phyloP scores from a whole-genome alignment of 176 grass and related monocot species.

The Miscanthus lutarioriparius region DNA sequence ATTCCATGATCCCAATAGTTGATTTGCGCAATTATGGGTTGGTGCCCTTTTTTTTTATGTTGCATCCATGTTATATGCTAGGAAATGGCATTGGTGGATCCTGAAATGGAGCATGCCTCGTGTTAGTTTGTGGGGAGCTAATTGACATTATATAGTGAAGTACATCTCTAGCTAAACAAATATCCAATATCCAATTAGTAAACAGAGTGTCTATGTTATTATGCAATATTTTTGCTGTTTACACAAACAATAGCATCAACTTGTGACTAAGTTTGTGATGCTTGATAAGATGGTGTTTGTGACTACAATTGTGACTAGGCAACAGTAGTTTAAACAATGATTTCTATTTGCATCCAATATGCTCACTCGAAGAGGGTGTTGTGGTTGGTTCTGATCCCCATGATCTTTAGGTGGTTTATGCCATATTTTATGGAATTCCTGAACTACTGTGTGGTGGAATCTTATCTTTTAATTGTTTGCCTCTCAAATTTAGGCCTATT shows the following conservation, averaged over 20 bases:
- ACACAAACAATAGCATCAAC: not conserved
- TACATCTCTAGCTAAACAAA: not conserved
- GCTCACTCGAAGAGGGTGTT: not conserved
- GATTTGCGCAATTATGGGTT: not conserved
- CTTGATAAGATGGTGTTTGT: not conserved
- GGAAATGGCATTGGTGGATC: not conserved
- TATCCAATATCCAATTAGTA: not conserved
- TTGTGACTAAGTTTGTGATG: not conserved
- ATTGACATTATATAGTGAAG: not conserved
- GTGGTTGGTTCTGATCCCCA: not conserved
- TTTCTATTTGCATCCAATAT: slow-evolving; percentile 18
- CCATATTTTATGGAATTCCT: not conserved
- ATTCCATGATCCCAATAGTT: not conserved
- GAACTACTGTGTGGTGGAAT: not conserved
- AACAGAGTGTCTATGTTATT: not conserved
- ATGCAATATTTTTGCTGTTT: not conserved
- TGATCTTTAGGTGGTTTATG: not conserved
- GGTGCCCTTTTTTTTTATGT: not conserved
- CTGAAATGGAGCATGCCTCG: not conserved
- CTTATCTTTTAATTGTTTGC: not conserved
- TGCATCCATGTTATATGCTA: not conserved
- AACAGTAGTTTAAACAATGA: not conserved
- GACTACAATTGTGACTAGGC: not conserved
- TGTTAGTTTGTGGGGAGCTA: not conserved
- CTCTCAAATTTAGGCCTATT: not conserved